phyloP scores from a whole-genome alignment of 139 green algal species.

The Edaphochlamys debaryana region DNA sequence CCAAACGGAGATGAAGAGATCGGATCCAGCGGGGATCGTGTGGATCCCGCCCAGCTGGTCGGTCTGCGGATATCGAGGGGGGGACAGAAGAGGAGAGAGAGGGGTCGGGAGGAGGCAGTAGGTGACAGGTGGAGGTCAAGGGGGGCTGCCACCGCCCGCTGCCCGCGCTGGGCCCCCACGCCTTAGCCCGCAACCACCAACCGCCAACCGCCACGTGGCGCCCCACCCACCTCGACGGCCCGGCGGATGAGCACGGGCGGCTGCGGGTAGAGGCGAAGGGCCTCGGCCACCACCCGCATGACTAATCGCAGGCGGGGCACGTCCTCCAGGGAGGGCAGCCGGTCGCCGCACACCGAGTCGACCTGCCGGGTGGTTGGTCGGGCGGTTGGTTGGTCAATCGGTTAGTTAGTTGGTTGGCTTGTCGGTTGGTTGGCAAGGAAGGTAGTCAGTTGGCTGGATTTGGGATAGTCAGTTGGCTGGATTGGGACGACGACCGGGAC shows the following conservation, averaged over 20 bases:
- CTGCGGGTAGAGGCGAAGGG: conserved; percentile 96
- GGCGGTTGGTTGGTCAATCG: too few relatives aligned
- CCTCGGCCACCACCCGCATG: conserved; percentile 85
- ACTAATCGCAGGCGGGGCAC: conserved; percentile 66
- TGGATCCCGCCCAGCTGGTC: conserved; percentile 29
- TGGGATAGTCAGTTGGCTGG: too few relatives aligned
- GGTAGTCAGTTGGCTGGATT: too few relatives aligned
- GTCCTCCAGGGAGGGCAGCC: conserved; percentile 73
- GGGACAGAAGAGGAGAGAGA: too few relatives aligned
- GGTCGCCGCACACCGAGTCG: conserved; percentile 78
- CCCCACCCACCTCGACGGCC: conserved; percentile 49
- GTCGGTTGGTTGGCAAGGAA: too few relatives aligned
- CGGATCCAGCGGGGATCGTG: conserved; percentile 62
- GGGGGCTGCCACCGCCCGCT: too few relatives aligned
- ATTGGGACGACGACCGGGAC: too few relatives aligned
- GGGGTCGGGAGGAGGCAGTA: too few relatives aligned
- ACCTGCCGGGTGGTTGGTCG: conserved; percentile 15
- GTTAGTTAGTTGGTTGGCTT: too few relatives aligned
- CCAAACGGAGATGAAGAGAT: conserved; percentile 92
- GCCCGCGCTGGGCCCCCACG: not conserved
- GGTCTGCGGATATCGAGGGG: too few relatives aligned
- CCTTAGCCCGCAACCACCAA: not conserved
- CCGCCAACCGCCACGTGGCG: too few relatives aligned
- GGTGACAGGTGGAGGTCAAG: too few relatives aligned
- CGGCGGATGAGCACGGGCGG: conserved; percentile 93